Percentiles rank a stretch among this genome's conserved stretches.
These are phyloP conservation scores for Sporisorium exsertum DNA, from an alignment of 1,284 basidiomycete genomes.

Conservation along the genomic window DNA sequence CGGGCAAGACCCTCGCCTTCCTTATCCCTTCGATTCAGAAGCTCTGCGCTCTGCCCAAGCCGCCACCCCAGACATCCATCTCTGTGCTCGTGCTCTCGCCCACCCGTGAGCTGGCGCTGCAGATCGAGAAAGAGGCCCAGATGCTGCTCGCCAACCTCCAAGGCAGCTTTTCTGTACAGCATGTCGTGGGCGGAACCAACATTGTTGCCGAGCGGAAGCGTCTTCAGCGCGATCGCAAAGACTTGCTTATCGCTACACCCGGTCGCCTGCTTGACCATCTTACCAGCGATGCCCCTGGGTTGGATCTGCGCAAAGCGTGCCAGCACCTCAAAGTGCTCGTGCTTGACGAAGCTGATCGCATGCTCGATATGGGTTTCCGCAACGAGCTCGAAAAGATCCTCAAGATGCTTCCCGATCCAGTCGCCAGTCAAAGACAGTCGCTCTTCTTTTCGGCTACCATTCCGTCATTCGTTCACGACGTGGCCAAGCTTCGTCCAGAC, in stretches of 20 bases:
- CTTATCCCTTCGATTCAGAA: constrained; percentile 85
- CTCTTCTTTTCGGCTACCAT: constrained; percentile 73
- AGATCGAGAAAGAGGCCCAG: constrained; percentile 67
- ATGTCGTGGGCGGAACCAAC: constrained; percentile 72
- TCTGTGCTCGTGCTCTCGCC: constrained; percentile 72
- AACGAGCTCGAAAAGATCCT: constrained; percentile 65
- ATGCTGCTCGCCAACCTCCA: constrained; percentile 55
- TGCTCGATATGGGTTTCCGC: constrained; percentile 70
- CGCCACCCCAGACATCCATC: constrained; percentile 44
- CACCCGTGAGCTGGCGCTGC: constrained; percentile 72
- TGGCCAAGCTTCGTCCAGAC: constrained; percentile 66
- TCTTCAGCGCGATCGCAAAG: constrained; percentile 60
- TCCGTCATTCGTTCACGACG: constrained; percentile 69
- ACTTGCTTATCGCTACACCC: constrained; percentile 72
- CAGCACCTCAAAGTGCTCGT: constrained; percentile 68
- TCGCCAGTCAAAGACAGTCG: constrained; percentile 70
- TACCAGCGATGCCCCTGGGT: constrained; percentile 68
- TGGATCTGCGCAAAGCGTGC: constrained; percentile 60
- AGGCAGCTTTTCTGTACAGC: constrained; percentile 65
- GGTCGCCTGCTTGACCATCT: constrained; percentile 72
- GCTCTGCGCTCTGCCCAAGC: constrained; percentile 53
- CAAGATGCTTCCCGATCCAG: constrained; percentile 67
- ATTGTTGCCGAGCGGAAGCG: constrained; percentile 67
- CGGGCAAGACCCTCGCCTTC: constrained; percentile 92
- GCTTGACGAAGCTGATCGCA: constrained; percentile 72